Percentiles rank a stretch among this genome's conserved stretches.
These are phyloP conservation scores for Russula ochroleuca DNA, from an alignment of 768 basidiomycete species.

Conservation along the genomic window DNA sequence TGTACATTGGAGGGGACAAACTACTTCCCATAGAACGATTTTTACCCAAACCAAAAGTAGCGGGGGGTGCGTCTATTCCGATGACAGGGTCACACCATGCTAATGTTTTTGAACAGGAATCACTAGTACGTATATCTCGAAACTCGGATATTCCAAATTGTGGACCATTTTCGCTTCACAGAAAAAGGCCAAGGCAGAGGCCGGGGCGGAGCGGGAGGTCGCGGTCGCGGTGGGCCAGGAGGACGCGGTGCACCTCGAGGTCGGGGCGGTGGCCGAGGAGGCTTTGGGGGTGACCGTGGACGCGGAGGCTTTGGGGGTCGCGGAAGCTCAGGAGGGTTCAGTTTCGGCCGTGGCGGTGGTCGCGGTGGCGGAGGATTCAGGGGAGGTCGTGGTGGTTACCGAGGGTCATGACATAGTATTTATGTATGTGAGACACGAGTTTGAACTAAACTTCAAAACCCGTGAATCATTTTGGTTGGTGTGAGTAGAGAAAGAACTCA, in stretches of 20 bases:
- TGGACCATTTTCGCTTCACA: conserved; percentile 37
- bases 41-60: conserved; percentile 90
- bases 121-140: conserved; percentile 30
- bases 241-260: conserved; percentile 32
- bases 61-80: conserved; percentile 48
- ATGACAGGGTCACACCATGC: conserved; percentile 2
- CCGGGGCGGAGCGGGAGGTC: conserved; percentile 32
- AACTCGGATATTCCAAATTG: conserved; percentile 17
- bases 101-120: conserved; percentile 34
- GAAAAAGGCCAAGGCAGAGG: conserved; percentile 42
- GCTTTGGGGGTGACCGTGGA: conserved; percentile 41
- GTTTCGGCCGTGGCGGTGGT: conserved; percentile 37
- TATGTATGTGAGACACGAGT: not conserved
- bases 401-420: conserved; percentile 41
- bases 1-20: conserved; percentile 95
- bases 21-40: conserved; percentile 94
- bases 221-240: conserved; percentile 28
- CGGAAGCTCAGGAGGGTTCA: conserved; percentile 43
- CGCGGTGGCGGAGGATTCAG: conserved; percentile 40
- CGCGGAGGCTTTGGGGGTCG: conserved; percentile 27
- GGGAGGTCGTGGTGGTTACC: conserved; percentile 42
- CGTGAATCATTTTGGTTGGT: conserved; percentile 9
- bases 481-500: not conserved
- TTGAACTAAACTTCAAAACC: not conserved
- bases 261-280: conserved; percentile 39